Conservation (phyloP, 2,329 filamentous ascomycete genomes). For the Fusarium staphyleae region DNA sequence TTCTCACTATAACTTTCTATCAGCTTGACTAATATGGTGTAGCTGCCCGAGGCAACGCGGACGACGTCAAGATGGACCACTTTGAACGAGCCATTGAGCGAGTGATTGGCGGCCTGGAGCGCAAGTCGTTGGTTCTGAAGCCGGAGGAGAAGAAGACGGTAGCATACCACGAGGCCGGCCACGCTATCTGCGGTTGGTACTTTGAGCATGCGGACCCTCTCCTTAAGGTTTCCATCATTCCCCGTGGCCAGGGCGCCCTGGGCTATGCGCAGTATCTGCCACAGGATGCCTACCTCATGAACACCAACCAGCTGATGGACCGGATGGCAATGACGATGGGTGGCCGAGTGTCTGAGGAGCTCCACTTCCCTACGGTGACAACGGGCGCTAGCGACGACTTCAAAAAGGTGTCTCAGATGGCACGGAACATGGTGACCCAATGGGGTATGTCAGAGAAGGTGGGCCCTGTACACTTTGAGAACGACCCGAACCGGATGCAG, state of each 20-base stretch:
- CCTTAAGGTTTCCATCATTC: conserved; percentile 98
- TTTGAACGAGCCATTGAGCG: conserved; percentile 98
- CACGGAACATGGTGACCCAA: conserved; percentile 97
- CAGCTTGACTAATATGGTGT: conserved; percentile 26
- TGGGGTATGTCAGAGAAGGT: conserved; percentile 98
- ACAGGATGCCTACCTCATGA: conserved; percentile 94
- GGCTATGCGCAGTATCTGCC: conserved; percentile 99
- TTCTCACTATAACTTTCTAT: conserved; percentile 2
- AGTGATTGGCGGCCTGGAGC: conserved; percentile 94
- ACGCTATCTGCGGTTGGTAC: conserved; percentile 98
- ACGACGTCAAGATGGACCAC: conserved; percentile 84
- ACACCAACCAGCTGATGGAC: conserved; percentile 93
- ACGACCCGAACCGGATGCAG: conserved; percentile 79
- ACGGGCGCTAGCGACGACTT: conserved; percentile 96
- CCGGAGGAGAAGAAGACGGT: conserved; percentile 95
- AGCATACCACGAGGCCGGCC: conserved; percentile 97
- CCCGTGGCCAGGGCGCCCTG: conserved; percentile 89
- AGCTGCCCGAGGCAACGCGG: conserved; percentile 85
- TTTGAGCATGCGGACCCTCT: conserved; percentile 96
- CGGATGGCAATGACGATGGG: conserved; percentile 99
- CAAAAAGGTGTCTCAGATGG: conserved; percentile 97
- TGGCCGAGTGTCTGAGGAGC: conserved; percentile 91
- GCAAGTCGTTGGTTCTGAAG: conserved; percentile 92
- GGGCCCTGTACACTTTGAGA: conserved; percentile 89
- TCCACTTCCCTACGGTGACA: conserved; percentile 96